Evolutionary conservation across 805 yeast genomes (phyloP), one percentile per base, ranked within the genome.

Genomic region (Hanseniaspora guilliermondii): DNA sequence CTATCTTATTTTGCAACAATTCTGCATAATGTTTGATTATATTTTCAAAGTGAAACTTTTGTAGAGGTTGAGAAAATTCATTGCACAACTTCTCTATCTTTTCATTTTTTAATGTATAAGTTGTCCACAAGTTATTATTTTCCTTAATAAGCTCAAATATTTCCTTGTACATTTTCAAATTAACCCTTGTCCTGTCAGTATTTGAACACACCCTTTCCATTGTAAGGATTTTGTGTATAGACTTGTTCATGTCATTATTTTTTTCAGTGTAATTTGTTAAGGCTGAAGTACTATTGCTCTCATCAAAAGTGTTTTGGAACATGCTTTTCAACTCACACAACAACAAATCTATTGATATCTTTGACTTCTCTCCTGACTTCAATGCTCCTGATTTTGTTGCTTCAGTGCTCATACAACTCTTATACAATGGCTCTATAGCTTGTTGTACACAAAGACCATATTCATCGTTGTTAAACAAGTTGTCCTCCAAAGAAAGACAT

Each of bases 51-150:
- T 50, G 37, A 5, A 27, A 17, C 45, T 41, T 50, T 12, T 50
- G 41, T 4, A 50, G n/a, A 3, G 54, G 54, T 22, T 42, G 46
- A 12, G 32, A 21, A 36, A 50, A 25, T 21, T 50, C 37, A 2
- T 11, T 24, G 19, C 54, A 50, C 12, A 50, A 9, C 5, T 42
- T 36, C 14, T 36, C 22, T 14, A 50, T 25, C 21, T 42, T 50
- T 19, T 50, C 49, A n/a, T 17, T 42, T 19, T 50, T 50, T 1
- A 50, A 19, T 4, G 48, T 30, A 37, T 35, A 50, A 1, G 48
- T 35, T 4, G 54, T 50, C 54, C 54, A 50, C n/a, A 42, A 16
- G 16, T 39, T 42, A 16, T 8, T n/a, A 16, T 50, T 44, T 21
- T 36, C 9, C 45, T 50, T 50, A 3, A 50, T 21, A 4, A 50